Percentiles rank a stretch among this genome's conserved stretches.
These are phyloP conservation scores for Pythium oligandrum DNA, from an alignment of 352 stramenopile species.

Conservation along the genomic window DNA sequence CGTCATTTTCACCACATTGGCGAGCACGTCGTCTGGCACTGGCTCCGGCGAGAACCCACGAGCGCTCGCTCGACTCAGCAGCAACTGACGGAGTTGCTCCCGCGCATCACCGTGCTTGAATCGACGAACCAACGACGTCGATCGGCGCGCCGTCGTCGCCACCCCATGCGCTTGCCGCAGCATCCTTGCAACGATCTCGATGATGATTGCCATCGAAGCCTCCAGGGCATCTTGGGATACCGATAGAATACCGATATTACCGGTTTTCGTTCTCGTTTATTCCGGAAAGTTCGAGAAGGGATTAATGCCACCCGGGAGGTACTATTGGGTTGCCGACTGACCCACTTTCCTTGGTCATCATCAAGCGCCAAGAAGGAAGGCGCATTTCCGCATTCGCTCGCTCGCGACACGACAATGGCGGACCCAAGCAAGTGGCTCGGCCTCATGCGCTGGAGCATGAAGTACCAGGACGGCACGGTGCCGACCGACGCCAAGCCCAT, in stretches of 20 bases:
- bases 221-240: background rate
- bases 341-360: slow-evolving; percentile 1
- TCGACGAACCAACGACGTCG: slow-evolving; percentile 2
- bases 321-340: slow-evolving; percentile 5
- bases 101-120: slow-evolving; percentile 10
- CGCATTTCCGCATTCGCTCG: background rate
- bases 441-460: slow-evolving; percentile 88
- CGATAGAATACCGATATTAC: slow-evolving; percentile 9
- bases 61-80: slow-evolving; percentile 14
- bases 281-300: slow-evolving; percentile 25
- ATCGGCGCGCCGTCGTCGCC: background rate
- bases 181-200: background rate
- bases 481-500: slow-evolving; percentile 63
- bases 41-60: slow-evolving; percentile 34
- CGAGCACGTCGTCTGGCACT: slow-evolving; percentile 50
- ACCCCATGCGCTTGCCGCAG: background rate
- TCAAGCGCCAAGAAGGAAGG: background rate
- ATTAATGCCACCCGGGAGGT: slow-evolving; percentile 10
- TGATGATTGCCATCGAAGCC: no score
- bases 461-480: slow-evolving; percentile 76
- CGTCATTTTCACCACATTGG: slow-evolving; percentile 62
- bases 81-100: slow-evolving; percentile 8
- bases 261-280: slow-evolving; percentile 7
- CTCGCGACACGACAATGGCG: slow-evolving; percentile 20
- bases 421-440: slow-evolving; percentile 86